A percentile compares a stretch with the other conserved stretches of the same genome.
phyloP scores from a whole-genome alignment of 371 early-diverging fungal species.

The Phascolomyces articulosus region DNA sequence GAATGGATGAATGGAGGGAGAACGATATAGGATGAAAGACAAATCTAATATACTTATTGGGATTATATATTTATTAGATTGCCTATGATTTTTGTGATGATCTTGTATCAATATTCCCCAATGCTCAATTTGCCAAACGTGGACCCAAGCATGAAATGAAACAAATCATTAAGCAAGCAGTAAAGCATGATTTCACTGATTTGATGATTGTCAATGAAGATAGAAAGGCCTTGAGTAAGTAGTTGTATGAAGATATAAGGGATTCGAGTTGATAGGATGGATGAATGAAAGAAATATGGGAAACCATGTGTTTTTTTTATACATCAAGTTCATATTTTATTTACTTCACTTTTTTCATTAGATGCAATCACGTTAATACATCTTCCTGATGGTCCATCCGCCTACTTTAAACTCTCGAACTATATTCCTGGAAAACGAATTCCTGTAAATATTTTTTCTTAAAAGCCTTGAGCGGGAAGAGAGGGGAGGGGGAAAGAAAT shows the following conservation, averaged over 20 bases:
- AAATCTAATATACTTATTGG: too few relatives aligned
- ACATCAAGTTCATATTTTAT: not conserved
- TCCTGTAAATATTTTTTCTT: slow-evolving; percentile 56
- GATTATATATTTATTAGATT: slow-evolving; percentile 23
- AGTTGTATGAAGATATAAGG: too few relatives aligned
- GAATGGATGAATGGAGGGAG: too few relatives aligned
- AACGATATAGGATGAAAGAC: too few relatives aligned
- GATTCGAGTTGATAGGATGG: too few relatives aligned
- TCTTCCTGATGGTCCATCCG: slow-evolving; percentile 96
- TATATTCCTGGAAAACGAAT: slow-evolving; percentile 81
- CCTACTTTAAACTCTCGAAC: slow-evolving; percentile 91
- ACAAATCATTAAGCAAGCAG: slow-evolving; percentile 89
- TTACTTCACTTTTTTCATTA: slow-evolving; percentile 26
- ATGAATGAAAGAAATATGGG: too few relatives aligned
- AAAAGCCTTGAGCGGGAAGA: not conserved
- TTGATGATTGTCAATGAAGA: slow-evolving; percentile 92
- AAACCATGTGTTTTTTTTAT: not conserved
- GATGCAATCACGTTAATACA: slow-evolving; percentile 93
- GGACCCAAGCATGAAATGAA: slow-evolving; percentile 86
- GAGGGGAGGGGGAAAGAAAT: not conserved
- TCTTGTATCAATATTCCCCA: slow-evolving; percentile 89
- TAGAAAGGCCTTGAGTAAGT: slow-evolving; percentile 84
- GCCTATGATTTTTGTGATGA: slow-evolving; percentile 90
- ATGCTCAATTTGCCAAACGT: slow-evolving; percentile 89
- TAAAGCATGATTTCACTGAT: slow-evolving; percentile 90